These are phyloP conservation scores for Globisporangium mamillatum DNA, from an alignment of 352 stramenopile genomes.

Conservation along the genomic window DNA sequence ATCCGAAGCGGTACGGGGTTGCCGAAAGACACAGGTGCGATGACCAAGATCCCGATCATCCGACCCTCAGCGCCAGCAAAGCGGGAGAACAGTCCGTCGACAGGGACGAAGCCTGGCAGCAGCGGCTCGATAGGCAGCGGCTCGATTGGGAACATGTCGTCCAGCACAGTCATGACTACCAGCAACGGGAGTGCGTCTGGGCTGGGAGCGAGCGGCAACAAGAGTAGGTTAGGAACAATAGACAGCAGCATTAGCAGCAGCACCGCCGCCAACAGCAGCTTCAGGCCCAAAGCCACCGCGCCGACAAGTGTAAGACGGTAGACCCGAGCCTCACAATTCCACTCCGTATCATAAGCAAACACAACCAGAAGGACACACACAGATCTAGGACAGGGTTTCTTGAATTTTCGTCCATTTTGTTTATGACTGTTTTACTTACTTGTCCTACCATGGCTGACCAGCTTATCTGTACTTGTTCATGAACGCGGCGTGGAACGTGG, in stretches of 20 bases:
- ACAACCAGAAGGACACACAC: not conserved
- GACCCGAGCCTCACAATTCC: not conserved
- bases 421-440: not conserved
- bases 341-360: conserved; percentile 13
- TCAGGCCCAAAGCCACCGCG: conserved; percentile 34
- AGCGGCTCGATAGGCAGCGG: conserved; percentile 9
- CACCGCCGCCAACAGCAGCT: conserved; percentile 9
- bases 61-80: conserved; percentile 63
- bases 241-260: conserved; percentile 21
- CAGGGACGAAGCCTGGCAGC: conserved; percentile 41
- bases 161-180: not conserved
- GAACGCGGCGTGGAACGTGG: conserved; percentile 95
- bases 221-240: conserved; percentile 35
- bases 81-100: conserved; percentile 59
- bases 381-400: conserved; percentile 1
- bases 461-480: conserved; percentile 92
- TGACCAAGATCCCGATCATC: conserved; percentile 81
- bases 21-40: conserved; percentile 39
- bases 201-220: conserved; percentile 29
- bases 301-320: conserved; percentile 27
- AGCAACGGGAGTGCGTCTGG: conserved; percentile 19
- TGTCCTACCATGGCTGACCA: not conserved
- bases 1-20: conserved; percentile 34
- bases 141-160: conserved; percentile 14
- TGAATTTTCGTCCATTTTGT: conserved; percentile 8